These are phyloP conservation scores for Eucalyptus victrix DNA, from an alignment of 345 rosid genomes.

Conservation along the genomic window DNA sequence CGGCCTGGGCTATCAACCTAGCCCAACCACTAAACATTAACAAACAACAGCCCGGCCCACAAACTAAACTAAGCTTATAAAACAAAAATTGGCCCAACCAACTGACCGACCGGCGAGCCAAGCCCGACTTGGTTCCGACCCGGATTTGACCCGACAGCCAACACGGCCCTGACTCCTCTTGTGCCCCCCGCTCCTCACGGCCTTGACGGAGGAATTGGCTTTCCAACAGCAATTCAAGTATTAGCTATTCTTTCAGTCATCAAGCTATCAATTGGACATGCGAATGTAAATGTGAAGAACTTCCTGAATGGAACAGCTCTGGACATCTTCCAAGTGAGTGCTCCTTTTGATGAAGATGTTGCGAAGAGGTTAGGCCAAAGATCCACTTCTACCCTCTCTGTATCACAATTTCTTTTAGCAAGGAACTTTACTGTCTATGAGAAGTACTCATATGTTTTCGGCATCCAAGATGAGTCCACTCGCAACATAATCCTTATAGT, in stretches of 20 bases:
- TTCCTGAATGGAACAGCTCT: neutral
- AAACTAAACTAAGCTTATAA: too few relatives aligned
- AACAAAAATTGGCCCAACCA: too few relatives aligned
- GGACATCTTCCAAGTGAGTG: neutral
- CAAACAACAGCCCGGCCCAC: too few relatives aligned
- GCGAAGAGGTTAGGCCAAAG: rapidly evolving
- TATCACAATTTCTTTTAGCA: neutral
- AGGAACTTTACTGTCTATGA: neutral
- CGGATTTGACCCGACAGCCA: rapidly evolving
- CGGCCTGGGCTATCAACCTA: too few relatives aligned
- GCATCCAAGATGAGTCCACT: neutral
- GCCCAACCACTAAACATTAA: too few relatives aligned
- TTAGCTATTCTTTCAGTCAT: neutral
- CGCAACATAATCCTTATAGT: neutral
- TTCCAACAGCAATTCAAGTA: too few relatives aligned
- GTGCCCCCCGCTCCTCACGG: rapidly evolving
- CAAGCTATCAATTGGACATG: rapidly evolving
- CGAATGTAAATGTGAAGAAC: neutral
- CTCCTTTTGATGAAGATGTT: neutral
- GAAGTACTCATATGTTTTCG: neutral
- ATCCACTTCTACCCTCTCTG: neutral
- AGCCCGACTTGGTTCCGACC: too few relatives aligned
- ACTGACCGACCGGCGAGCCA: too few relatives aligned
- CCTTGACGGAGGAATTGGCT: too few relatives aligned
- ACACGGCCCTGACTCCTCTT: too few relatives aligned